Percentiles rank a stretch among this genome's conserved stretches.
These are phyloP conservation scores for Colletotrichum sp. DNA, from an alignment of 2,329 filamentous ascomycete species.

Conservation along the genomic window DNA sequence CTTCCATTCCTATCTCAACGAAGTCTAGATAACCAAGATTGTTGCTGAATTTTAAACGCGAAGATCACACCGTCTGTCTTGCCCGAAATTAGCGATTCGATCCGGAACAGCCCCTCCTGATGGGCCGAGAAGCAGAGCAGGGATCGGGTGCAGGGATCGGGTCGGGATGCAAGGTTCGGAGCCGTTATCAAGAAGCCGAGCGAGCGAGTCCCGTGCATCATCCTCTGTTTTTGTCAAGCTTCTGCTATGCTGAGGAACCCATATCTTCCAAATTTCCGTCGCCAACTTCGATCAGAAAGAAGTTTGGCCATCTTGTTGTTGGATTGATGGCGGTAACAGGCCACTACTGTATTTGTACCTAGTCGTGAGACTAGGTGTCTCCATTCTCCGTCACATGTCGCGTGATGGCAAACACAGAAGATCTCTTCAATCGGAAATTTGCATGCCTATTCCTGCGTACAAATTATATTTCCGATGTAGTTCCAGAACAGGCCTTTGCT, in stretches of 20 bases:
- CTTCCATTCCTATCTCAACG: background rate
- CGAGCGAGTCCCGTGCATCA: background rate
- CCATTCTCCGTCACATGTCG: background rate
- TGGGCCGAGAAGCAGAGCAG: background rate
- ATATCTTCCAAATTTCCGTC: background rate
- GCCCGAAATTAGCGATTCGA: background rate
- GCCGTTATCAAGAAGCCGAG: background rate
- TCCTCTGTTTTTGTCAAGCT: background rate
- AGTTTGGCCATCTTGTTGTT: background rate
- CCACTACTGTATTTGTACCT: background rate
- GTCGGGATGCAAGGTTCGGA: background rate
- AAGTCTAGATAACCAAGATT: background rate
- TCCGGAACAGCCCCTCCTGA: background rate
- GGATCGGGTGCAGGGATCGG: background rate
- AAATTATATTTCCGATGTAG: background rate
- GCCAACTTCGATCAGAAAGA: background rate
- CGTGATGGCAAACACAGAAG: background rate
- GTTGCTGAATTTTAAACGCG: background rate
- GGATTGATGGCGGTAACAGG: background rate
- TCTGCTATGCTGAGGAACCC: background rate
- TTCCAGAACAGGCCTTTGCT: background rate
- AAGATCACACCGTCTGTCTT: background rate
- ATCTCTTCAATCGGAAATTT: background rate
- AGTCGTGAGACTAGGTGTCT: background rate
- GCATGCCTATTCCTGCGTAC: background rate